Base-by-base conservation (phyloP, 495 filamentous ascomycete species). In the Xylaria longipes region DNA sequence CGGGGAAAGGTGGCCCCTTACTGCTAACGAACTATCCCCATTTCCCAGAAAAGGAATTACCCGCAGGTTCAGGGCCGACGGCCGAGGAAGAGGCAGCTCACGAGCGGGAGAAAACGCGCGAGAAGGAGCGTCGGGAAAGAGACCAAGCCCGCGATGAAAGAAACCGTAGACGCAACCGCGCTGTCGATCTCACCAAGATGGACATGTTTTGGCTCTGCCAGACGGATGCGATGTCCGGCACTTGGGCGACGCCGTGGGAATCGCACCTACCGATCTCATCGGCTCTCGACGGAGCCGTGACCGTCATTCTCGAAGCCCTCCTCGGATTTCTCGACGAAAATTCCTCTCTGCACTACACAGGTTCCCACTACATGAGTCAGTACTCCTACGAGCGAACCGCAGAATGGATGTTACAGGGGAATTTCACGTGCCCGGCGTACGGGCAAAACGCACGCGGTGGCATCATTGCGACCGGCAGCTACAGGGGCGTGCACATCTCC, bases 121-220 rank as follows among this genome's bases (percentile, higher is more conserved):
- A 63, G 12, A 27, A 43, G n/a, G 35, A 63, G 37, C 60, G 60
- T 43, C 60, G 11, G 12, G 60, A 63, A 43, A 43, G 60, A 43
- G 22, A 63, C 60, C 35, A 41, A 27, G 37, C 60, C 37, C 60
- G 60, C 2, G 60, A 63, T 4, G 37, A 63, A 11, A 12, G 60
- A 3, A 63, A 63, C 22, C 60, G 60, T 15, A 12, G 3, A 29
- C 60, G 60, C 22, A 63, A 63, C 37, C 60, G 60, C 37, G 60
- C 60, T 12, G 60, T 43, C 17, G 60, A 43, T 1, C 60, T 63
- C 22, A 63, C 60, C 35, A 63, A 43, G n/a, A 14, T 63, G 60
- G 60, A 63, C 37, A 63, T 63, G 60, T 63, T 63, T 17, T 63
- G 60, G 60, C 35, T 63, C 12, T 63, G 60, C 20, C 60, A 63